A percentile compares a stretch with the other conserved stretches of the same genome.
Conservation (phyloP, 495 filamentous ascomycete genomes). For the Ramalina intermedia region DNA sequence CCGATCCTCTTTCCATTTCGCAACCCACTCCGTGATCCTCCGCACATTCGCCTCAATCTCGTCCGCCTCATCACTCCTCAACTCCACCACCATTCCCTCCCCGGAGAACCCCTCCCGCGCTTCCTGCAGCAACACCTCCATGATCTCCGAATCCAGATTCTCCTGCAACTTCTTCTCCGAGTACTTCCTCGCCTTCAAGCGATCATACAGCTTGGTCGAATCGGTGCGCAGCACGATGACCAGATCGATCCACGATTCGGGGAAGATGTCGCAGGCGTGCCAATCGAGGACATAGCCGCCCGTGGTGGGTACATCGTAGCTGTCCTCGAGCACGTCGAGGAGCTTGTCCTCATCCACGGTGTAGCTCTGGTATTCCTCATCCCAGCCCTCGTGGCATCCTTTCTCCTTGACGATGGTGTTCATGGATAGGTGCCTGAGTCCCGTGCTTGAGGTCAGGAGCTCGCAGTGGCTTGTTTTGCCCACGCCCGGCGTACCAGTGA, state of each 20-base stretch:
- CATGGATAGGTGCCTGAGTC: conserved; percentile 73
- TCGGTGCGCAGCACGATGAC: conserved; percentile 82
- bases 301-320: conserved; percentile 35
- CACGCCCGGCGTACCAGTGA: conserved; percentile 90
- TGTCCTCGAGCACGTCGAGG: conserved; percentile 76
- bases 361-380: conserved; percentile 74
- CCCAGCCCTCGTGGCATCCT: conserved; percentile 68
- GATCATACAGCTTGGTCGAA: conserved; percentile 68
- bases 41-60: conserved; percentile 82
- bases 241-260: conserved; percentile 84
- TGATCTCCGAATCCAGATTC: conserved; percentile 95
- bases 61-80: conserved; percentile 64
- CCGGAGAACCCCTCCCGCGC: conserved; percentile 74
- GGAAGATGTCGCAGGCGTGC: conserved; percentile 96
- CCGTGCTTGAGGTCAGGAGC: conserved; percentile 53
- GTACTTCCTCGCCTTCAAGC: conserved; percentile 61
- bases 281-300: conserved; percentile 93
- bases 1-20: conserved; percentile 61
- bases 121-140: conserved; percentile 85
- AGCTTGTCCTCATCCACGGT: conserved; percentile 97
- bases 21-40: conserved; percentile 68
- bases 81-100: conserved; percentile 70
- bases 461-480: conserved; percentile 89
- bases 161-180: conserved; percentile 80
- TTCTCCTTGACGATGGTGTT: conserved; percentile 82